Evolutionary conservation across 768 basidiomycete genomes (phyloP), one percentile per base, ranked within the genome.

Genomic region (Hygrocybe coccinea): DNA sequence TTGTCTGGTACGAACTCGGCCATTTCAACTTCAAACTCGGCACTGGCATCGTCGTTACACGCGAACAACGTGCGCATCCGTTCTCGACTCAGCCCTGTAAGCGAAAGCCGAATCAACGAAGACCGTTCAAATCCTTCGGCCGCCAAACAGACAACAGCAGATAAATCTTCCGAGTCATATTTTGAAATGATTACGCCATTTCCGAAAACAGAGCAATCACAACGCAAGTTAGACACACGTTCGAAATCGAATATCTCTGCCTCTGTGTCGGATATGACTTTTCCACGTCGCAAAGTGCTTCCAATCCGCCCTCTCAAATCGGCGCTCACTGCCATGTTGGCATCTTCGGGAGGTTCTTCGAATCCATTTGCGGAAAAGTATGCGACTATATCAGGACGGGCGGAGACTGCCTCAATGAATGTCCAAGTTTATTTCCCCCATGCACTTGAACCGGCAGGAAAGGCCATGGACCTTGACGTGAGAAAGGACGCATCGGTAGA

Each of bases 351-450:
- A 7, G 74, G 79, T 37, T 76, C 81, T 12, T 78, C 87, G 9
- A 97, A 95, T 67, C 94, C 95, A 1, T 97, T 95, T 69, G 78
- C 87, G 5, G 87, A 94, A 62, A 71, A 89, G 25, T 98, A 98
- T 66, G 87, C 87, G 7, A 82, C 88, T 5, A 89, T 94, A 22
- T 87, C 90, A 0, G 89, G 91, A 0, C 84, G 89, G 2, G 83
- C 83, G 3, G 81, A 85, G 55, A 69, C 81, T 5, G 81, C 84
- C 3, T 79, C 83, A 0, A 75, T 83, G 45, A 78, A 76, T 25
- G 83, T 95, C 38, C 79, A 80, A 43, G 78, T 97, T 1, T 97
- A 85, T 71, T 97, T 95, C 73, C 95, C 95, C 0, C 83, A 87
- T 58, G 89, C 89, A 14, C 71, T 66, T 5, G 74, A 81, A 56